Percentiles rank a stretch among this genome's conserved stretches.
These are phyloP conservation scores for Colletotrichum truncatum DNA, from an alignment of 2,329 filamentous ascomycete species.

Conservation along the genomic window DNA sequence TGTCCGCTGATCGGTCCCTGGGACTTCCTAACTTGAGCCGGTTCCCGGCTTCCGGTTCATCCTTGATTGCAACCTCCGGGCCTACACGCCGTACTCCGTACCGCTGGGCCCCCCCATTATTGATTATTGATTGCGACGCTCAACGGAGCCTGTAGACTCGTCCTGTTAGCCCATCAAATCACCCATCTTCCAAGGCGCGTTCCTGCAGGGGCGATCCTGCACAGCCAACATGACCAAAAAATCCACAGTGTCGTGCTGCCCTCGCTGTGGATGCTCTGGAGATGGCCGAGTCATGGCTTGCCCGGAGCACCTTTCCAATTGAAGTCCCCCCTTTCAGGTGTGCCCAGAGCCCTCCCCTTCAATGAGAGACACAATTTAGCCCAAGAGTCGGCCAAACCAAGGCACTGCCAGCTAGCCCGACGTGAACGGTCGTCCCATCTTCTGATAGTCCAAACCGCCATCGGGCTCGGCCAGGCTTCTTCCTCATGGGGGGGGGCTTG, in stretches of 20 bases:
- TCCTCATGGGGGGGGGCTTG: neutral
- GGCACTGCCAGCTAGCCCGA: neutral
- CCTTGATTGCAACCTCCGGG: conserved; percentile 19
- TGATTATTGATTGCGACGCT: too few species aligned
- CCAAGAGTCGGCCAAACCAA: conserved; percentile 13
- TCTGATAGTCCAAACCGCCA: conserved; percentile 14
- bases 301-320: conserved; percentile 4
- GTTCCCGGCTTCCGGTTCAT: conserved; percentile 17
- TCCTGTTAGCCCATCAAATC: too few species aligned
- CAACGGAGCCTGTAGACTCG: too few species aligned
- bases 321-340: neutral
- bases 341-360: conserved; percentile 7
- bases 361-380: neutral
- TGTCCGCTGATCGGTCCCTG: conserved; percentile 17
- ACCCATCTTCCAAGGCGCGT: conserved; percentile 19
- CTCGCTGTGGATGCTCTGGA: conserved; percentile 26
- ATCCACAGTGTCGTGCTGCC: conserved; percentile 1
- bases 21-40: conserved; percentile 17
- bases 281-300: conserved; percentile 24
- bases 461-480: conserved; percentile 2
- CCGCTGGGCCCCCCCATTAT: too few species aligned
- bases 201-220: conserved; percentile 17
- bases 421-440: conserved; percentile 15
- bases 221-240: neutral
- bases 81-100: neutral